phyloP scores from a whole-genome alignment of 2,329 filamentous ascomycete genomes.

The Albifimbria verrucaria region DNA sequence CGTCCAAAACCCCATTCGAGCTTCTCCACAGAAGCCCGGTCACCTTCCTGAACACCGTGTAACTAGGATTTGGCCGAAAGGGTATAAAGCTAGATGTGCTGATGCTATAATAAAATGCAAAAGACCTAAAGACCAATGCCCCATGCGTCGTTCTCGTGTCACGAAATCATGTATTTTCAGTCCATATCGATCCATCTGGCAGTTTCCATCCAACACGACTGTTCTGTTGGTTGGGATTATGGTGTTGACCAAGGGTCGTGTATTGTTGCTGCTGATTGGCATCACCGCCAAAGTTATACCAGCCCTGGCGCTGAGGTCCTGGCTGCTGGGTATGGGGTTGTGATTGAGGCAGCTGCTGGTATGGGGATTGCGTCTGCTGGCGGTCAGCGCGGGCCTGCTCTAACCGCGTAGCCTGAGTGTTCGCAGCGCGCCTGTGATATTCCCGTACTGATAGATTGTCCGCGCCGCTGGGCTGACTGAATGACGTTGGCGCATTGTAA shows the following conservation, averaged over 20 bases:
- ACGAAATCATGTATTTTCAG: neutral
- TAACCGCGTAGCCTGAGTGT: constrained; percentile 2
- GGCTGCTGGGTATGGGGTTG: constrained; percentile 14
- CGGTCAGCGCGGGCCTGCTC: constrained; percentile 15
- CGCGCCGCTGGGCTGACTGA: neutral
- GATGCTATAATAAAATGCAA: no score
- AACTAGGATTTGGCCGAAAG: no score
- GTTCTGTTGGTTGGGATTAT: neutral
- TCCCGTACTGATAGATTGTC: neutral
- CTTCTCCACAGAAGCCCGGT: no score
- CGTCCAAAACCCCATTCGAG: no score
- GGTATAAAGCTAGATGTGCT: no score
- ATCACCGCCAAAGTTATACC: constrained; percentile 26
- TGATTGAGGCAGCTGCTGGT: constrained; percentile 4
- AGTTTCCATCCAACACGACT: constrained; percentile 4
- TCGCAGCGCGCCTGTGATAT: neutral
- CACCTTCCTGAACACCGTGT: no score
- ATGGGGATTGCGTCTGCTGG: constrained; percentile 7
- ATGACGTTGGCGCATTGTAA: neutral
- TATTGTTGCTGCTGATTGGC: no score
- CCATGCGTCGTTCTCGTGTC: no score
- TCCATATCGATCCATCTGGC: constrained; percentile 5
- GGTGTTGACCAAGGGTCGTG: constrained; percentile 17
- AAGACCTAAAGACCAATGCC: no score
- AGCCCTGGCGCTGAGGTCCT: constrained; percentile 15